phyloP scores from a whole-genome alignment of 2,329 filamentous ascomycete species.

The Ophiostoma tasmaniense region DNA sequence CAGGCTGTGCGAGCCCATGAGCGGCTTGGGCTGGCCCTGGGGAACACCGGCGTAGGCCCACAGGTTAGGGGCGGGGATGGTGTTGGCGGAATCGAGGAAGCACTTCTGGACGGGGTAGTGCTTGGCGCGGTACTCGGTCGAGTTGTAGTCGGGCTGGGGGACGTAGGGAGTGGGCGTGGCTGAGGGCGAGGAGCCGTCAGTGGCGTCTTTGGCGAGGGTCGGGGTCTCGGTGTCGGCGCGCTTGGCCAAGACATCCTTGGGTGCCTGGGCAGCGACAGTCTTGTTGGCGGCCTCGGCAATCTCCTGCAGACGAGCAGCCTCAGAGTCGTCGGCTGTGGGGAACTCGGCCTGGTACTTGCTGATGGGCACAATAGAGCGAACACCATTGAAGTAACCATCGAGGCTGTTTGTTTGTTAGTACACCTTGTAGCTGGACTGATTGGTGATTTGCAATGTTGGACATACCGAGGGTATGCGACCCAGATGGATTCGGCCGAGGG shows the following conservation, averaged over 20 bases:
- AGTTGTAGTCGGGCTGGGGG: slow-evolving; percentile 59
- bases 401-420: slow-evolving; percentile 45
- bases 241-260: neutral
- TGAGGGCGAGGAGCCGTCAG: slow-evolving; percentile 25
- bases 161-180: slow-evolving; percentile 48
- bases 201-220: neutral
- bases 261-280: slow-evolving; percentile 25
- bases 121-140: slow-evolving; percentile 44
- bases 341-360: slow-evolving; percentile 65
- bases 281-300: slow-evolving; percentile 10
- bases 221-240: slow-evolving; percentile 1
- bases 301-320: slow-evolving; percentile 12
- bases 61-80: slow-evolving; percentile 50
- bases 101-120: slow-evolving; percentile 50
- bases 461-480: slow-evolving; percentile 37
- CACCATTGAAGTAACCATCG: slow-evolving; percentile 69
- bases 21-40: slow-evolving; percentile 66
- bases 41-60: slow-evolving; percentile 47
- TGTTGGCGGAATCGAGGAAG: slow-evolving; percentile 53
- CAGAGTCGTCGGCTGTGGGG: slow-evolving; percentile 37
- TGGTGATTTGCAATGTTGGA: too few species aligned
- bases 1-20: slow-evolving; percentile 66
- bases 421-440: too few species aligned
- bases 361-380: slow-evolving; percentile 59
- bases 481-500: slow-evolving; percentile 26